These are phyloP conservation scores for Fusarium sp. DNA, from an alignment of 2,329 filamentous ascomycete genomes.

Conservation along the genomic window DNA sequence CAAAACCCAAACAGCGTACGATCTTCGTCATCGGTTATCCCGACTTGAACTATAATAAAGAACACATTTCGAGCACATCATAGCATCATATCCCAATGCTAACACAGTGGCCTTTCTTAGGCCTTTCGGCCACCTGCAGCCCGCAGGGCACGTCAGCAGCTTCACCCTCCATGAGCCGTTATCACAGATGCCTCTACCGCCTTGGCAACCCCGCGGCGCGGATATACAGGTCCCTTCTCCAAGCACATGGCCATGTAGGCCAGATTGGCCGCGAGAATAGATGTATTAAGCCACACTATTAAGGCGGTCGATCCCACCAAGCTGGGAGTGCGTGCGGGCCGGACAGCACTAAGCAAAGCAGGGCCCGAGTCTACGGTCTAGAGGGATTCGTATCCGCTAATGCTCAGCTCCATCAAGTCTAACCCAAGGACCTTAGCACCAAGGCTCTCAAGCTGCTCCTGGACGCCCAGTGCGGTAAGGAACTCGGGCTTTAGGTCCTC, in stretches of 20 bases:
- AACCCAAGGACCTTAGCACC: neutral
- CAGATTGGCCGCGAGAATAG: neutral
- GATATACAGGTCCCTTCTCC: conserved; percentile 4
- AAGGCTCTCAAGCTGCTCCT: conserved; percentile 1
- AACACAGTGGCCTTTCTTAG: no score
- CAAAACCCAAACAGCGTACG: neutral
- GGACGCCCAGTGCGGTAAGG: conserved; percentile 1
- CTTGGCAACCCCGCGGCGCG: conserved; percentile 1
- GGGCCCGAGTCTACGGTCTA: neutral
- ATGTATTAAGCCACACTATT: neutral
- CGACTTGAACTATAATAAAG: no score
- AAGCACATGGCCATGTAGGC: conserved; percentile 1
- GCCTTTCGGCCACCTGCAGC: no score
- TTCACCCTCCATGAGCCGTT: neutral
- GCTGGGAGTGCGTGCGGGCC: neutral
- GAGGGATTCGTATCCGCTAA: neutral
- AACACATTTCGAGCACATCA: no score
- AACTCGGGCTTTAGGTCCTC: neutral
- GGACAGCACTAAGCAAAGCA: neutral
- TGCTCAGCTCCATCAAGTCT: neutral
- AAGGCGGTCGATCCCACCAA: neutral
- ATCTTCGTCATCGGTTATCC: neutral
- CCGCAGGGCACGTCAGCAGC: neutral
- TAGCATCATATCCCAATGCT: no score
- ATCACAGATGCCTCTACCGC: conserved; percentile 7